A percentile compares a stretch with the other conserved stretches of the same genome.
Conservation (phyloP, 768 basidiomycete genomes). For the Aureoboletus auriporus region DNA sequence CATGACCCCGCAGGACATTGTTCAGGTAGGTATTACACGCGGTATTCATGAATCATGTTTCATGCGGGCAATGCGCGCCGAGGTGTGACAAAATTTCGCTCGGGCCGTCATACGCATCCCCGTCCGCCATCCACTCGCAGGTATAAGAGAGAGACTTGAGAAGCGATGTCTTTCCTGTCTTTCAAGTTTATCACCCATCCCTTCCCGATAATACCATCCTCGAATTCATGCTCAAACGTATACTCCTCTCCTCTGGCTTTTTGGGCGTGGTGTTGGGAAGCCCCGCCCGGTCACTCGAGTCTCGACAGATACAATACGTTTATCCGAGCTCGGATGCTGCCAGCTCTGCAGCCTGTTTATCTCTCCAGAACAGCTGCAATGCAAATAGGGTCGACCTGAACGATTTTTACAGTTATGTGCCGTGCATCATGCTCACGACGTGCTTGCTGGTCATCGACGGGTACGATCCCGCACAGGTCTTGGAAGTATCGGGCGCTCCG, state of each 20-base stretch:
- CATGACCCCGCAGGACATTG: neutral
- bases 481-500: slow-evolving; percentile 8
- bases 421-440: slow-evolving; percentile 19
- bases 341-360: slow-evolving; percentile 6
- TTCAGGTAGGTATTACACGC: neutral
- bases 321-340: slow-evolving; percentile 2
- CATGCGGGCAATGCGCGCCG: neutral
- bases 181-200: neutral
- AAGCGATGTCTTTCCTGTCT: neutral
- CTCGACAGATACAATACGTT: slow-evolving; percentile 10
- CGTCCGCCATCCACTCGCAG: no score
- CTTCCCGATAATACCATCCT: neutral
- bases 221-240: neutral
- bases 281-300: slow-evolving; percentile 1
- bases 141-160: neutral
- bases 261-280: slow-evolving; percentile 4
- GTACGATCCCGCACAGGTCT: slow-evolving; percentile 5
- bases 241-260: neutral
- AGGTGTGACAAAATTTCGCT: neutral
- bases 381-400: slow-evolving; percentile 10
- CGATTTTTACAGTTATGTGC: slow-evolving; percentile 18
- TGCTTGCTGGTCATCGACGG: neutral
- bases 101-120: neutral
- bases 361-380: slow-evolving; percentile 20
- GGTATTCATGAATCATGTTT: neutral